Percentiles rank a stretch among this genome's conserved stretches.
phyloP scores from a whole-genome alignment of 164 flowering plant genomes.

The Taxillus chinensis region DNA sequence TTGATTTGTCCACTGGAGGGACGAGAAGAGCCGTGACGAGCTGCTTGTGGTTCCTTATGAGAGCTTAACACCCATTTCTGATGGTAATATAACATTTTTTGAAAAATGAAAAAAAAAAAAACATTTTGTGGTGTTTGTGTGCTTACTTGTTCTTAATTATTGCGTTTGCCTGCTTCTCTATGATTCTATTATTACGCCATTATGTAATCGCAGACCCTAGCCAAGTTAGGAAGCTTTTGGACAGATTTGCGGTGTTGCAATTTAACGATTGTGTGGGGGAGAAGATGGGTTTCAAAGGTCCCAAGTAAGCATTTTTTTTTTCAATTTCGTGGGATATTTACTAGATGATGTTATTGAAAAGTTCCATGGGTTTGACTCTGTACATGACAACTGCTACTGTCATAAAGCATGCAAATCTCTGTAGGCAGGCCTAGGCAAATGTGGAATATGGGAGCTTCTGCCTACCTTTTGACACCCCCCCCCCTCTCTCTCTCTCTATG shows the following conservation, averaged over 20 bases:
- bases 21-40: slow-evolving; percentile 15
- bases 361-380: neutral
- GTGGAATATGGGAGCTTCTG: too few relatives aligned
- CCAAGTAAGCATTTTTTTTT: slow-evolving; percentile 34
- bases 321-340: neutral
- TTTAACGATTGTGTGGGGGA: slow-evolving; percentile 42
- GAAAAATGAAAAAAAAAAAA: too few relatives aligned
- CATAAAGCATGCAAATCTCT: neutral
- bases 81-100: slow-evolving; percentile 13
- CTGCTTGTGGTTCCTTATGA: slow-evolving; percentile 25
- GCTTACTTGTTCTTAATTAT: neutral
- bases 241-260: slow-evolving; percentile 52
- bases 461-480: too few relatives aligned
- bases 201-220: slow-evolving; percentile 23
- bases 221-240: slow-evolving; percentile 36
- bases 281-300: slow-evolving; percentile 48
- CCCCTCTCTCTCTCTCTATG: too few relatives aligned
- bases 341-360: neutral
- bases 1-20: slow-evolving; percentile 5
- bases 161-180: neutral
- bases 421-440: neutral
- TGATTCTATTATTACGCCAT: neutral
- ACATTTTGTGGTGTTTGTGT: neutral
- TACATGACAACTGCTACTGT: neutral
- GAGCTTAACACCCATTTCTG: slow-evolving; percentile 14